phyloP scores from a whole-genome alignment of 2,329 filamentous ascomycete genomes.

The Fusarium praegraminearum region DNA sequence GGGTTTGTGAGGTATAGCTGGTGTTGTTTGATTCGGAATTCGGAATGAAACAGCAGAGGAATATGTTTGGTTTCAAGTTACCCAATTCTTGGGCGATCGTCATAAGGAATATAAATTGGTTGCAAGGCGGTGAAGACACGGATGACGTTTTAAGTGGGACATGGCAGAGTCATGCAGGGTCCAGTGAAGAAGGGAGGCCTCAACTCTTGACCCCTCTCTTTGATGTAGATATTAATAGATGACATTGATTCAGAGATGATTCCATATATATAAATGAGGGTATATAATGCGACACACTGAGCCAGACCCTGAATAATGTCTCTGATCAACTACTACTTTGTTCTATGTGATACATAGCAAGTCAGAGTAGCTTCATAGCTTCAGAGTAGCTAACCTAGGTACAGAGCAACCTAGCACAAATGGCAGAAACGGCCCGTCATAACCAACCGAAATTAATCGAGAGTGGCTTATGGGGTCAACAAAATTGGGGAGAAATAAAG shows the following conservation, averaged over 20 bases:
- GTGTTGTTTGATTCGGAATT: too few relatives aligned
- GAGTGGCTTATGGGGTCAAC: neutral
- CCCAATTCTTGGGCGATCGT: neutral
- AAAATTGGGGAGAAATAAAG: neutral
- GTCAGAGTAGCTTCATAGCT: neutral
- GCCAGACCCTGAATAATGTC: accelerated
- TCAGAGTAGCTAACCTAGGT: too few relatives aligned
- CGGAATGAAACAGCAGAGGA: neutral
- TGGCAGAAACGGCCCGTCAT: neutral
- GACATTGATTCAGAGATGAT: neutral
- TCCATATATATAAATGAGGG: neutral
- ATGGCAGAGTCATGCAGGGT: neutral
- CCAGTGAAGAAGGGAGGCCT: neutral
- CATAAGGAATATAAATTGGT: neutral
- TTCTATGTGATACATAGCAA: neutral
- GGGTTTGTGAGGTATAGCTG: neutral
- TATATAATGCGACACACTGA: neutral
- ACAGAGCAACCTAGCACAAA: neutral
- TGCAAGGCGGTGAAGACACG: slow-evolving; percentile 16
- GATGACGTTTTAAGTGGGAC: slow-evolving; percentile 12
- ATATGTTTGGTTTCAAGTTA: neutral
- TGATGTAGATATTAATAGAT: neutral
- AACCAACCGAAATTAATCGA: neutral
- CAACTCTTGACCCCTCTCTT: neutral
- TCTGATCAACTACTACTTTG: neutral